These are phyloP conservation scores for Huntiella moniliformis DNA, from an alignment of 2,329 filamentous ascomycete species.

Conservation along the genomic window DNA sequence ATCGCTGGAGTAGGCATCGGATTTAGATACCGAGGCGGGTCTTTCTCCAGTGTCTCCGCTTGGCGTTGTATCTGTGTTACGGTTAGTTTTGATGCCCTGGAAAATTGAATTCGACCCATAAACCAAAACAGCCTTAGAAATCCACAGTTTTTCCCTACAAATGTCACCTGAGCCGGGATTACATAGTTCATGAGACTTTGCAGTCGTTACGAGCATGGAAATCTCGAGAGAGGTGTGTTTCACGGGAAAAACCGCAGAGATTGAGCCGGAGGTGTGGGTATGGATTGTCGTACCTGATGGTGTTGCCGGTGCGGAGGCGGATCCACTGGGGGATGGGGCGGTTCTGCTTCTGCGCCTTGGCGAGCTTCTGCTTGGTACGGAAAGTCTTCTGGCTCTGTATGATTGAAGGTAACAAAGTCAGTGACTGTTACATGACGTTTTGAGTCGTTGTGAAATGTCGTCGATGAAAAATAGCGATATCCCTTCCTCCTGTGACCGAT, in stretches of 20 bases:
- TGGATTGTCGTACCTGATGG: constrained; percentile 61
- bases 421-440: constrained; percentile 8
- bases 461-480: not conserved
- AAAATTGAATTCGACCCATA: no score
- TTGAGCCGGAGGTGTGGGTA: not conserved
- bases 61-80: constrained; percentile 82
- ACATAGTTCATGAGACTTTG: no score
- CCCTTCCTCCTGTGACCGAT: not conserved
- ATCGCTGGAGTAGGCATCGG: constrained; percentile 10
- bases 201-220: no score
- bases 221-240: not conserved
- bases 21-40: constrained; percentile 94
- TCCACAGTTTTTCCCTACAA: not conserved
- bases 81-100: constrained; percentile 4
- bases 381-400: constrained; percentile 96
- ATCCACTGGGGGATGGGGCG: constrained; percentile 99
- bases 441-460: not conserved
- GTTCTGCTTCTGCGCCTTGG: constrained; percentile 99
- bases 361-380: constrained; percentile 99
- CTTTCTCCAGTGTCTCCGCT: constrained; percentile 99
- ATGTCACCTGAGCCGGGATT: not conserved
- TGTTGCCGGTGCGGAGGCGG: constrained; percentile 93
- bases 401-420: constrained; percentile 11
- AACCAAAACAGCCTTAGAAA: not conserved
- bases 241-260: not conserved